phyloP scores from a whole-genome alignment of 257 asterid species.

The Linderniella brevidens region DNA sequence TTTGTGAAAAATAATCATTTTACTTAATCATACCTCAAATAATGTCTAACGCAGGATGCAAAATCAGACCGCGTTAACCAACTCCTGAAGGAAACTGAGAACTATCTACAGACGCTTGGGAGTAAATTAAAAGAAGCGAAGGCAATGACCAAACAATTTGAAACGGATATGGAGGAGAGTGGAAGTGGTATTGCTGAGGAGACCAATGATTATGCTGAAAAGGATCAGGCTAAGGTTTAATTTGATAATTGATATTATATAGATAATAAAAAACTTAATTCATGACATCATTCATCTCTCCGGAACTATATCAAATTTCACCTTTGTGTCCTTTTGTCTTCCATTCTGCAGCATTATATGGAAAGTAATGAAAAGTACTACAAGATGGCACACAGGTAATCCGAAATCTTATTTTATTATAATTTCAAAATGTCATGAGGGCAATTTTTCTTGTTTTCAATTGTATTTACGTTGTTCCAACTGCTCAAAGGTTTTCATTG shows the following conservation, averaged over 20 bases:
- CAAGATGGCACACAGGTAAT: conserved; percentile 95
- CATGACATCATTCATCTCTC: conserved; percentile 9
- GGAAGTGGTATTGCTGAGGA: conserved; percentile 39
- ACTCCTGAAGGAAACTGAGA: conserved; percentile 92
- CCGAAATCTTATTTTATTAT: conserved; percentile 9
- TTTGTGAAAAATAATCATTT: conserved; percentile 4
- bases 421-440: conserved; percentile 6
- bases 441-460: neutral
- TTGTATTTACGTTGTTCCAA: conserved; percentile 6
- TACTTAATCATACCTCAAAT: neutral
- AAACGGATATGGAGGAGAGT: conserved; percentile 51
- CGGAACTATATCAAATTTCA: conserved; percentile 4
- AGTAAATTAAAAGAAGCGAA: conserved; percentile 83
- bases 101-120: conserved; percentile 87
- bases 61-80: conserved; percentile 91
- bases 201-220: conserved; percentile 70
- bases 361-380: conserved; percentile 99
- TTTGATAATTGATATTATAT: neutral
- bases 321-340: conserved; percentile 10
- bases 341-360: conserved; percentile 76
- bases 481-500: conserved; percentile 2
- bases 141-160: conserved; percentile 56
- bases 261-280: neutral
- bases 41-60: conserved; percentile 64
- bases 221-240: conserved; percentile 92